Base-by-base conservation (phyloP, 805 yeast species). In the Starmerella geochares region DNA sequence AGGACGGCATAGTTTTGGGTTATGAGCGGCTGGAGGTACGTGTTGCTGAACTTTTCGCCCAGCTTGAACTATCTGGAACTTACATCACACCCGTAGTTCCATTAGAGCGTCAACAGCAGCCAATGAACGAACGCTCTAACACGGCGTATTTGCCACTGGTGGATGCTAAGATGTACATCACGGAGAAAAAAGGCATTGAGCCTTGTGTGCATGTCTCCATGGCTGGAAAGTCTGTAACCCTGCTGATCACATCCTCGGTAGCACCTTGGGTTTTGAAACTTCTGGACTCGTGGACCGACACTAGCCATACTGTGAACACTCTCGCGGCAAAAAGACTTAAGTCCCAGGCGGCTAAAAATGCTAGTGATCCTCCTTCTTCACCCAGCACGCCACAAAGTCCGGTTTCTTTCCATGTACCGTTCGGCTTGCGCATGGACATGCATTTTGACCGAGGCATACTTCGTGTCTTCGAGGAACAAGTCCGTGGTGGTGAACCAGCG, bases 1-100 rank as follows among this genome's bases (percentile, higher is more conserved):
- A 71, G 20, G 86, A 86, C 0, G 96, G 96, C 10, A 60, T 86
- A n/a, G 79, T 83, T 33, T 53, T 79, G 27, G 96, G 96, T 0
- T 85, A 83, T 49, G 86, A 84, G 55, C 68, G 80, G 16, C 75
- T 86, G 19, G 83, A 80, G 54, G 78, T 86, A 1, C 76, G 79
- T 0, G 73, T 80, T 20, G 80, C 79, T 41, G 74, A 76, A 16
- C 70, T 70, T 8, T 65, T 77, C 36, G 94, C 94, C 2, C 80
- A 80, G 54, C 68, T 86, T 35, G 76, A 86, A 0, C 67, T 86
- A 50, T 70, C 76, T 46, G 83, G 80, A 40, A 83, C 86, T 3
- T 86, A 78, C 59, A 57, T 83, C 2, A 77, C 94, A 0, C 78
- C 80, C 1, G 88, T 21, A 29, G 41, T 17, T 4, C 21, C 5